Percentiles rank a stretch among this genome's conserved stretches.
Evolutionary conservation across 768 basidiomycete species (phyloP).

Genomic region (Lentinula detonsa): DNA sequence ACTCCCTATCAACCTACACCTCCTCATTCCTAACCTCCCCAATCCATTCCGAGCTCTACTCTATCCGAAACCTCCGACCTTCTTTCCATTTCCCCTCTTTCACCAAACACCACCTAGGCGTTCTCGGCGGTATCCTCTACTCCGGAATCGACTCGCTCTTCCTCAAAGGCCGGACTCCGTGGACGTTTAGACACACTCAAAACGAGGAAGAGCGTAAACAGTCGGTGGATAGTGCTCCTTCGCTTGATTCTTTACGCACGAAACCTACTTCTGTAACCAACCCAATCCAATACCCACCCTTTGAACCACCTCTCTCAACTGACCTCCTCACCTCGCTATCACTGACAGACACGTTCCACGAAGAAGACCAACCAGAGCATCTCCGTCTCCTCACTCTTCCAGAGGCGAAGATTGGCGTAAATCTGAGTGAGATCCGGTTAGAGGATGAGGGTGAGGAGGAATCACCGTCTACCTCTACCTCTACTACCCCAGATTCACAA

Average conservation of each 20-base stretch:
- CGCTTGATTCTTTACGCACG: slow-evolving; percentile 69
- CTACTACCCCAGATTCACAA: not conserved
- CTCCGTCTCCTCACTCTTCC: slow-evolving; percentile 47
- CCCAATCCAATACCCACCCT: slow-evolving; percentile 77
- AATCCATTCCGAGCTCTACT: slow-evolving; percentile 80
- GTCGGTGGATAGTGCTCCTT: slow-evolving; percentile 8
- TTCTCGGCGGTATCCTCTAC: slow-evolving; percentile 85
- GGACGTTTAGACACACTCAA: slow-evolving; percentile 77
- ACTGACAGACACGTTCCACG: slow-evolving; percentile 91
- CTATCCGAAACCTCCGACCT: slow-evolving; percentile 88
- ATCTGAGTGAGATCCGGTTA: slow-evolving; percentile 13
- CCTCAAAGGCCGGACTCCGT: slow-evolving; percentile 80
- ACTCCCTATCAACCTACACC: slow-evolving; percentile 3
- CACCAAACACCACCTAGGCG: slow-evolving; percentile 38
- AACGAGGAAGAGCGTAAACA: slow-evolving; percentile 23
- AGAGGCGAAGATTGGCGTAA: slow-evolving; percentile 14
- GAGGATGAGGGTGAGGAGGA: slow-evolving; percentile 11
- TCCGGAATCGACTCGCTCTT: slow-evolving; percentile 85
- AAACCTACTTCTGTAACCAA: slow-evolving; percentile 77
- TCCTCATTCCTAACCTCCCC: slow-evolving; percentile 65
- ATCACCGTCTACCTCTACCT: not conserved
- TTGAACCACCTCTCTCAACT: slow-evolving; percentile 86
- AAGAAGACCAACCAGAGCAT: slow-evolving; percentile 94
- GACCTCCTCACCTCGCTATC: slow-evolving; percentile 88
- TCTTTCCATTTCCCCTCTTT: slow-evolving; percentile 62